Evolutionary conservation across 257 asterid genomes (phyloP).

Genomic region (Capsicum pubescens): DNA sequence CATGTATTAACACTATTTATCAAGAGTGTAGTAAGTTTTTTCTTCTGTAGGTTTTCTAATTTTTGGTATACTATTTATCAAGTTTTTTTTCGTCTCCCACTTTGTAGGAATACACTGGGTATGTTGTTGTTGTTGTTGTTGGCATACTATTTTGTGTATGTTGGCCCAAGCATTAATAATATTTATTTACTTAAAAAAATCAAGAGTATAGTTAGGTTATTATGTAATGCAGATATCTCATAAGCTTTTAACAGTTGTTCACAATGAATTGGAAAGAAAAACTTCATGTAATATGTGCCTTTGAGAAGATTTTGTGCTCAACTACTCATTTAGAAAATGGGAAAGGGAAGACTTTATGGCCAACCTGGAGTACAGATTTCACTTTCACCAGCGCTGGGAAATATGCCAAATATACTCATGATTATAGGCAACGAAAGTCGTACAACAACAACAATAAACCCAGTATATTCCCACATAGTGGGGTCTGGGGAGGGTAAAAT

Average conservation of each 20-base stretch:
- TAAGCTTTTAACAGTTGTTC: background rate
- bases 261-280: background rate
- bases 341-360: background rate
- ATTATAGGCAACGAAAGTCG: background rate
- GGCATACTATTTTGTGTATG: background rate
- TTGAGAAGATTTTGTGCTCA: conserved; percentile 16
- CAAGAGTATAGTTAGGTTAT: background rate
- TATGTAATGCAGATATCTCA: background rate
- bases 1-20: background rate
- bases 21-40: background rate
- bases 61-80: background rate
- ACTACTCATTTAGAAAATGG: background rate
- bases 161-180: background rate
- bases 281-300: background rate
- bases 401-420: background rate
- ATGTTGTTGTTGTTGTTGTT: background rate
- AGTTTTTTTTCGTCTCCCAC: no score
- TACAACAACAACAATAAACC: no score
- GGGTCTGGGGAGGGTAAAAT: no score
- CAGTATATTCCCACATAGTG: no score
- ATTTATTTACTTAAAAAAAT: background rate
- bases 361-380: background rate
- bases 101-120: no score
- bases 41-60: background rate
- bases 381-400: background rate